These are phyloP conservation scores for Calocybe gangraenosa DNA, from an alignment of 768 basidiomycete genomes.

Conservation along the genomic window DNA sequence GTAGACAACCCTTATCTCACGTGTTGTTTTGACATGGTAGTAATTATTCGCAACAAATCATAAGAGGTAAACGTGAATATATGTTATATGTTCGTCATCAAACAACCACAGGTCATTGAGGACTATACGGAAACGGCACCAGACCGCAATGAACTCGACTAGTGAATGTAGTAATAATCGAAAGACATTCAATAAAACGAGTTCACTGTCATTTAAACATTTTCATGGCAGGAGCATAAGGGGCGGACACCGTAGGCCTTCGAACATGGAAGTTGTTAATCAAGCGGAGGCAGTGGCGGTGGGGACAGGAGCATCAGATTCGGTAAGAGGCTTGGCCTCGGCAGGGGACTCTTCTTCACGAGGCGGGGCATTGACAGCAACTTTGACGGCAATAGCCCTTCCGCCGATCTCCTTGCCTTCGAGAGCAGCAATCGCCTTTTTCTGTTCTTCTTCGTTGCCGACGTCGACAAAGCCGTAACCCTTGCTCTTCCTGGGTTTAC, in stretches of 20 bases:
- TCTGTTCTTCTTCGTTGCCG: slow-evolving; percentile 81
- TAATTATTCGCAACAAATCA: no score
- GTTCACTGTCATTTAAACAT: slow-evolving; percentile 25
- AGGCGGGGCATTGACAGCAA: slow-evolving; percentile 83
- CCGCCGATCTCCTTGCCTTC: slow-evolving; percentile 88
- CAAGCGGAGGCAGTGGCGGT: slow-evolving; percentile 20
- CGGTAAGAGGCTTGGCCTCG: slow-evolving; percentile 29
- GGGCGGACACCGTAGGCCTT: slow-evolving; percentile 17
- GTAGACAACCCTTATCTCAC: slow-evolving; percentile 10
- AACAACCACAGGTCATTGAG: slow-evolving; percentile 22
- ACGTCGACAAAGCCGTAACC: slow-evolving; percentile 99
- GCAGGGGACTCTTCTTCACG: slow-evolving; percentile 45
- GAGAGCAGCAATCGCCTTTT: slow-evolving; percentile 83
- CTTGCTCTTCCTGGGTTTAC: slow-evolving; percentile 83
- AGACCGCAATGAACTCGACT: slow-evolving; percentile 37
- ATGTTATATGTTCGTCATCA: slow-evolving; percentile 13
- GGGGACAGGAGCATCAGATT: slow-evolving; percentile 19
- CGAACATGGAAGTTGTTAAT: no score
- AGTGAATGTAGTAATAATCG: slow-evolving; percentile 17
- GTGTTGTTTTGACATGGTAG: no score
- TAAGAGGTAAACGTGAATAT: background rate
- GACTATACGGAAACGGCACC: slow-evolving; percentile 38
- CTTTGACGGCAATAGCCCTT: slow-evolving; percentile 86
- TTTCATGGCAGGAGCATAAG: slow-evolving; percentile 30
- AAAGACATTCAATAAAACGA: slow-evolving; percentile 11